phyloP scores from a whole-genome alignment of 305 asterid species.

The Lippia alba region DNA sequence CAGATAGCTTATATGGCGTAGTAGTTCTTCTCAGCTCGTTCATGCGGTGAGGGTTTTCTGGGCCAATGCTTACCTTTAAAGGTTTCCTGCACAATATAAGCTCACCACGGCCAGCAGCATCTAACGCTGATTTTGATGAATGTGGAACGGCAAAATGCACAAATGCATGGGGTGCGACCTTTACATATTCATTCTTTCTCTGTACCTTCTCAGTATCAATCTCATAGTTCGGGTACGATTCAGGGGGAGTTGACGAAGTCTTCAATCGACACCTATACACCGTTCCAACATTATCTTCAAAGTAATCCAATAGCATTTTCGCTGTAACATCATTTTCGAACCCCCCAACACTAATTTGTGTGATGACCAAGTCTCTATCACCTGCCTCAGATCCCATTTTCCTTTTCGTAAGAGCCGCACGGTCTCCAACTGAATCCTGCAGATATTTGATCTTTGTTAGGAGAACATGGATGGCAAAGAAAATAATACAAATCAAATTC shows the following conservation, averaged over 20 bases:
- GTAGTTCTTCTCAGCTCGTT: constrained; percentile 71
- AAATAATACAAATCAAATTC: not conserved
- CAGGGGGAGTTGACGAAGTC: constrained; percentile 87
- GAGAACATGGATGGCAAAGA: constrained; percentile 6
- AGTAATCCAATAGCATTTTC: constrained; percentile 57
- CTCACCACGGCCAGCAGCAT: constrained; percentile 61
- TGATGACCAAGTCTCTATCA: constrained; percentile 51
- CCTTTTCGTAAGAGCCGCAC: constrained; percentile 4
- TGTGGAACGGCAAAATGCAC: constrained; percentile 71
- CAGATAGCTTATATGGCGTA: constrained; percentile 59
- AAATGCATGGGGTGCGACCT: constrained; percentile 85
- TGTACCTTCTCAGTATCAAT: constrained; percentile 43
- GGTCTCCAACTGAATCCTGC: constrained; percentile 32
- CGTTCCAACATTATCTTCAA: constrained; percentile 64
- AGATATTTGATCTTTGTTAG: not conserved
- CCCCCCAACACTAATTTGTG: constrained; percentile 90
- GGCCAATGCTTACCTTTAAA: constrained; percentile 78
- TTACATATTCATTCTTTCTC: constrained; percentile 51
- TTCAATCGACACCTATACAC: constrained; percentile 91
- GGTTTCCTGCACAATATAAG: constrained; percentile 48
- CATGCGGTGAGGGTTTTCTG: constrained; percentile 65
- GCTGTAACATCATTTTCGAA: constrained; percentile 63
- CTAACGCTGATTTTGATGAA: constrained; percentile 56
- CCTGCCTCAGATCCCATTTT: constrained; percentile 56
- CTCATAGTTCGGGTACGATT: constrained; percentile 64